Evolutionary conservation across 306 rosid species (phyloP).

Genomic region (Cucurbita argyrosperma): DNA sequence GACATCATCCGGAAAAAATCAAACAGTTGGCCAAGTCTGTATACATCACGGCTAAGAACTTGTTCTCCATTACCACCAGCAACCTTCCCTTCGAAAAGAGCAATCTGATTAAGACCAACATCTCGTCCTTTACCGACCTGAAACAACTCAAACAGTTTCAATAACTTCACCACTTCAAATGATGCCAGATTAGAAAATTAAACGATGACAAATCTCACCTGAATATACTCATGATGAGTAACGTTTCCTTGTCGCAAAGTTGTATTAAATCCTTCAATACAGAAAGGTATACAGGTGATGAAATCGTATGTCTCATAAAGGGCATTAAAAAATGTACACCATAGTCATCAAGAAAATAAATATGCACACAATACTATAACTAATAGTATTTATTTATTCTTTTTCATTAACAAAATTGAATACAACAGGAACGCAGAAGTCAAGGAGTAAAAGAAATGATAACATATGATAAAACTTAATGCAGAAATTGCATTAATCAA

Average conservation of each 20-base stretch:
- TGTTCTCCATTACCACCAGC: conserved; percentile 93
- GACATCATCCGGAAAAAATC: conserved; percentile 82
- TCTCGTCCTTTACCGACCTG: conserved; percentile 97
- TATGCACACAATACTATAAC: neutral
- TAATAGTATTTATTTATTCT: neutral
- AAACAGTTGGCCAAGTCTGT: conserved; percentile 72
- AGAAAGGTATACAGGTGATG: neutral
- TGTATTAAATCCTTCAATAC: conserved; percentile 62
- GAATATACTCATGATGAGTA: conserved; percentile 88
- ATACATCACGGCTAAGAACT: conserved; percentile 67
- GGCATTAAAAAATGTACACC: neutral
- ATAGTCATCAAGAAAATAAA: neutral
- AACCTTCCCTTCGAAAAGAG: conserved; percentile 93
- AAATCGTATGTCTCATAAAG: neutral
- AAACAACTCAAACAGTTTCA: neutral
- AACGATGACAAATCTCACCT: conserved; percentile 23
- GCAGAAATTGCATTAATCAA: neutral
- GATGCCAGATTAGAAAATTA: neutral
- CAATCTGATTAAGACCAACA: conserved; percentile 74
- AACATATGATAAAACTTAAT: neutral
- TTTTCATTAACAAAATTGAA: neutral
- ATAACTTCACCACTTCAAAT: neutral
- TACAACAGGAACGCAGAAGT: neutral
- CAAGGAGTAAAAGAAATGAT: neutral
- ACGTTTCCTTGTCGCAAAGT: conserved; percentile 76